These are phyloP conservation scores for Vanilla planifolia DNA, from an alignment of 106 monocot genomes.

Conservation along the genomic window DNA sequence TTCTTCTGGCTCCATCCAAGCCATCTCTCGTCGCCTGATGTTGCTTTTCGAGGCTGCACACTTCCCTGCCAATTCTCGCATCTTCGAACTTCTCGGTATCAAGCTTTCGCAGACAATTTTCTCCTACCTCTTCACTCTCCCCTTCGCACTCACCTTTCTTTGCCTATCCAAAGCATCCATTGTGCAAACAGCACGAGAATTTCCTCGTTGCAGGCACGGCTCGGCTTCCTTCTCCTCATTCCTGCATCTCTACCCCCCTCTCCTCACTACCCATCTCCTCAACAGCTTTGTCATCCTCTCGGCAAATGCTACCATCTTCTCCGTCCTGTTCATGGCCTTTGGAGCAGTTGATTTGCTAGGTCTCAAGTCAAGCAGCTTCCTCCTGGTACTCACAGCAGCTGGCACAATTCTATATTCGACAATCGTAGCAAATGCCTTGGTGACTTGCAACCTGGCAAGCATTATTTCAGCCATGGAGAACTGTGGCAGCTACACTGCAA, in stretches of 20 bases:
- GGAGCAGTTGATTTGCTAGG: slow-evolving; percentile 24
- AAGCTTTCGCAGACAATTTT: slow-evolving; percentile 65
- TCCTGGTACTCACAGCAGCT: slow-evolving; percentile 25
- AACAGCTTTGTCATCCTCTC: slow-evolving; percentile 48
- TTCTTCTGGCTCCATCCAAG: slow-evolving; percentile 17
- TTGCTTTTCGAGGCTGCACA: slow-evolving; percentile 52
- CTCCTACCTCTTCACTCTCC: slow-evolving; percentile 42
- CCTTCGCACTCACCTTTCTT: slow-evolving; percentile 66
- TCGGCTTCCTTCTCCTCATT: slow-evolving; percentile 15
- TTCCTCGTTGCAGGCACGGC: not conserved
- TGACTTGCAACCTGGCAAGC: slow-evolving; percentile 55
- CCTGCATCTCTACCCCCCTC: slow-evolving; percentile 32
- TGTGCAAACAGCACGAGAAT: slow-evolving; percentile 17
- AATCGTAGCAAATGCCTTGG: slow-evolving; percentile 37
- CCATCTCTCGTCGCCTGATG: slow-evolving; percentile 32
- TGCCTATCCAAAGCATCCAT: slow-evolving; percentile 55
- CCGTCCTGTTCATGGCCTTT: slow-evolving; percentile 54
- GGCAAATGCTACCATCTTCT: slow-evolving; percentile 51
- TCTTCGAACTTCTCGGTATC: slow-evolving; percentile 41
- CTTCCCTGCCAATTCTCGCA: slow-evolving; percentile 36
- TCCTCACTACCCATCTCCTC: slow-evolving; percentile 51
- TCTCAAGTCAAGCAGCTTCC: slow-evolving; percentile 14
- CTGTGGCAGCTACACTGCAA: slow-evolving; percentile 29
- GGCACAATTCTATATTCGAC: slow-evolving; percentile 56
- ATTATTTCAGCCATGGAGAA: slow-evolving; percentile 52